phyloP scores from a whole-genome alignment of 768 basidiomycete genomes.

The Russula brevipes region DNA sequence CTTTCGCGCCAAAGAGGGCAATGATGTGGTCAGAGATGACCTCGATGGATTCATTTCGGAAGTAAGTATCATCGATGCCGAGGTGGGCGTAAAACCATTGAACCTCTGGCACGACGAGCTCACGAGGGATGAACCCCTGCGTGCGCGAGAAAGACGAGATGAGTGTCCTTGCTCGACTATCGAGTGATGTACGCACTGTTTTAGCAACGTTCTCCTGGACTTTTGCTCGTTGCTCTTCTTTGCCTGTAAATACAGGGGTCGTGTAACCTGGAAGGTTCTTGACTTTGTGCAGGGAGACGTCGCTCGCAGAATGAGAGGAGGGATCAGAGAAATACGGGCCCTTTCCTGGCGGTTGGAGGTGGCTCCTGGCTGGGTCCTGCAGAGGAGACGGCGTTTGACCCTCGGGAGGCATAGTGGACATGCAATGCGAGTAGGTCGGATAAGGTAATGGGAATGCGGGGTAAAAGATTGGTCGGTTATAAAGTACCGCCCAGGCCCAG shows the following conservation, averaged over 20 bases:
- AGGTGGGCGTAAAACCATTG: constrained; percentile 93
- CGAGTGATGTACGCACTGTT: constrained; percentile 46
- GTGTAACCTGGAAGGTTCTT: constrained; percentile 86
- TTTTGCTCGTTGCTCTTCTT: constrained; percentile 78
- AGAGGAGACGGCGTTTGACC: constrained; percentile 7
- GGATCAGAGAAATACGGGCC: constrained; percentile 13
- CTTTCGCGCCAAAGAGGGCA: constrained; percentile 93
- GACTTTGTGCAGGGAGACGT: constrained; percentile 47
- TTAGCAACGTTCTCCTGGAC: constrained; percentile 72
- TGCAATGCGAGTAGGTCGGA: background rate
- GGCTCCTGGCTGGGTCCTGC: constrained; percentile 19
- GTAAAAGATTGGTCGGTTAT: background rate
- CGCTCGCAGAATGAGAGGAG: constrained; percentile 12
- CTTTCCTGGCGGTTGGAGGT: constrained; percentile 9
- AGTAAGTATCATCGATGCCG: constrained; percentile 90
- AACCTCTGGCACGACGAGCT: constrained; percentile 84
- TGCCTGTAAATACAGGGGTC: constrained; percentile 87
- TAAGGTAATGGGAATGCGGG: constrained; percentile 2
- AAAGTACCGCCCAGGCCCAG: background rate
- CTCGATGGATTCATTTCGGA: constrained; percentile 67
- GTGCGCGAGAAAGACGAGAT: constrained; percentile 3
- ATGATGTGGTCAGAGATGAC: constrained; percentile 86
- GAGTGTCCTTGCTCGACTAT: background rate
- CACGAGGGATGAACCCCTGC: constrained; percentile 88
- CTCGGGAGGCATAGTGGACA: background rate